Evolutionary conservation across 2,329 filamentous ascomycete species (phyloP), one percentile per base, ranked within the genome.

Genomic region (Eutypa lata): DNA sequence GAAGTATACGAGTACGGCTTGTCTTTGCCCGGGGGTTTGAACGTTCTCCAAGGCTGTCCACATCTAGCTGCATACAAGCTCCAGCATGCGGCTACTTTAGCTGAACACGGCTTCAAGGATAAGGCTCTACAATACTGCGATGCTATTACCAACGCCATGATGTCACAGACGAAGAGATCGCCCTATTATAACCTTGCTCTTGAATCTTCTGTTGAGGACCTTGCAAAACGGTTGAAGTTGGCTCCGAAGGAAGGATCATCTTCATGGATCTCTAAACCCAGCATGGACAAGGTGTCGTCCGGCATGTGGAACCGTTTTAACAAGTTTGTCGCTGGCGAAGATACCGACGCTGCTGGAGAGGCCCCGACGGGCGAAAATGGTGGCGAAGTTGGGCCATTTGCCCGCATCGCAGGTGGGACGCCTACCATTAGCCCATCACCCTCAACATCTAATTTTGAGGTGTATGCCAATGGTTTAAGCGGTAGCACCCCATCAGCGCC

Each of bases 81-180:
- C 42, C 86, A 94, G 52, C 89, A 97, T 70, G 94, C 94, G 7
- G 83, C 88, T 64, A 81, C 84, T 13, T 78, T 99, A 47, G 90
- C 93, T 16, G 93, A 97, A 60, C 84, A 89, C 63, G 95, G 95
- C 1, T 82, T 87, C 61, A 84, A 86, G 54, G 82, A 87, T 47
- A 92, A 96, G 70, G 92, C 95, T 1, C 81, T 96, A 63, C 85
- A 90, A 53, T 99, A 99, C 65, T 97, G 92, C 68, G 93, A 97
- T 62, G 81, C 86, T 7, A 92, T 99, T 61, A 80, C 82, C 35
- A 73, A 81, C 13, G 84, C 89, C 1, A 88, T 96, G 56, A 89
- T 86, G 48, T 83, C 89, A 4, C 91, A 90, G 60, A 95, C 91
- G 0, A 88, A 89, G 66, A 79, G 88, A 35, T 97, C 92, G 6